phyloP scores from a whole-genome alignment of 1,139 yeast species.

The Diutina rugosa region DNA sequence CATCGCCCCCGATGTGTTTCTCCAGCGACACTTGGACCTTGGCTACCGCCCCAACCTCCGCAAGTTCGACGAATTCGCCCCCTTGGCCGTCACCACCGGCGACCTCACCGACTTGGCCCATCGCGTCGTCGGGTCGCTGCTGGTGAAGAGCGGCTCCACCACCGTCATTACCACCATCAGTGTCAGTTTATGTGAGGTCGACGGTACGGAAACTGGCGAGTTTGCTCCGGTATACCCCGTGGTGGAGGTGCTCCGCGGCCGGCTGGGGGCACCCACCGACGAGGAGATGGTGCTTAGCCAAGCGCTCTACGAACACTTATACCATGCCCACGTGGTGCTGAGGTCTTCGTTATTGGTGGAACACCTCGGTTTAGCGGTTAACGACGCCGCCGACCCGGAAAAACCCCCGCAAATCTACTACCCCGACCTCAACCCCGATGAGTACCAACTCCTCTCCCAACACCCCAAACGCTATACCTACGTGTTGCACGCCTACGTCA shows the following conservation, averaged over 20 bases:
- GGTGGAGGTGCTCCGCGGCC: constrained; percentile 69
- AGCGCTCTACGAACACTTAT: constrained; percentile 43
- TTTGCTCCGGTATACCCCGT: constrained; percentile 53
- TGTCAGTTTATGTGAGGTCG: constrained; percentile 47
- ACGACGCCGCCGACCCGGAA: constrained; percentile 21
- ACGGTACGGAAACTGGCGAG: constrained; percentile 5
- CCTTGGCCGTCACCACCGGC: constrained; percentile 32
- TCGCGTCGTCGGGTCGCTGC: constrained; percentile 57
- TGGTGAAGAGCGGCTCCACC: constrained; percentile 63
- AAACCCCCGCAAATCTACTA: constrained; percentile 19
- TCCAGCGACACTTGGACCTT: constrained; percentile 62
- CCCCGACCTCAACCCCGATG: constrained; percentile 11
- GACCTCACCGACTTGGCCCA: constrained; percentile 24
- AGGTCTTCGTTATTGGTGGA: constrained; percentile 28
- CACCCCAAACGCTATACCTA: constrained; percentile 31
- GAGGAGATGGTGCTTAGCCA: constrained; percentile 84
- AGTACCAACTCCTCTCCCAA: constrained; percentile 12
- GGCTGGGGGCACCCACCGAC: constrained; percentile 72
- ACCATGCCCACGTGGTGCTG: constrained; percentile 42
- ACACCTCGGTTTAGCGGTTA: constrained; percentile 34
- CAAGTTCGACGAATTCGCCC: constrained; percentile 58
- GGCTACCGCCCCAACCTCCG: constrained; percentile 70
- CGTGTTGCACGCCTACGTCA: constrained; percentile 61
- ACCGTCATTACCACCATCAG: constrained; percentile 65
- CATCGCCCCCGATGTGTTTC: constrained; percentile 73